A percentile compares a stretch with the other conserved stretches of the same genome.
phyloP scores from a whole-genome alignment of 805 yeast genomes.

The Saturnispora serradocipensis region DNA sequence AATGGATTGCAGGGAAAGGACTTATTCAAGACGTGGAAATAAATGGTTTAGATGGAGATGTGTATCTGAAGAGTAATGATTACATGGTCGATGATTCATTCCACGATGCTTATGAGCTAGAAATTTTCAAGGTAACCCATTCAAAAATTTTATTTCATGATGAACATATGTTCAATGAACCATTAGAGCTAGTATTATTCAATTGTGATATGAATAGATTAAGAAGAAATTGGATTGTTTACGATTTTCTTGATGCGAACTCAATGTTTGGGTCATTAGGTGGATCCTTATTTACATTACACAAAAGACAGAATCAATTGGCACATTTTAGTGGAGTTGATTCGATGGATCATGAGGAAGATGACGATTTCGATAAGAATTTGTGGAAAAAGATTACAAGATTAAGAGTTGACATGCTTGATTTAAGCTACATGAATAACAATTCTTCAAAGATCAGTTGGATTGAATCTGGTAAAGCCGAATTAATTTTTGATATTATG shows the following conservation, averaged over 20 bases:
- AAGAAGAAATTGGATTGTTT: constrained; percentile 46
- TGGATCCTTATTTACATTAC: constrained; percentile 67
- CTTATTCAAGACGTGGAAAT: constrained; percentile 40
- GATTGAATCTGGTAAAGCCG: constrained; percentile 64
- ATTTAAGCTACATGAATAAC: constrained; percentile 23
- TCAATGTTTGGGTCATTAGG: constrained; percentile 68
- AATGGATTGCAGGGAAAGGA: constrained; percentile 50
- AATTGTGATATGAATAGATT: constrained; percentile 57
- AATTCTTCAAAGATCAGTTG: constrained; percentile 49
- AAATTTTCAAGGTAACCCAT: constrained; percentile 40
- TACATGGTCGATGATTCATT: constrained; percentile 17
- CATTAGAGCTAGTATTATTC: constrained; percentile 47
- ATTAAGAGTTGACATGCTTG: constrained; percentile 32
- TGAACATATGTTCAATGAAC: constrained; percentile 18
- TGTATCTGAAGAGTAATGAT: constrained; percentile 14
- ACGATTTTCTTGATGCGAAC: constrained; percentile 62
- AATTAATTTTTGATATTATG: constrained; percentile 62
- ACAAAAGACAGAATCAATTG: constrained; percentile 56
- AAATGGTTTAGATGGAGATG: constrained; percentile 37
- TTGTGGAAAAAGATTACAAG: constrained; percentile 46
- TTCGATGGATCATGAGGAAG: constrained; percentile 7
- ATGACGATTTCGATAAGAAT: constrained; percentile 9
- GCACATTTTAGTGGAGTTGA: constrained; percentile 34
- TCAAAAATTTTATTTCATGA: constrained; percentile 32
- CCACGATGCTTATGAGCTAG: constrained; percentile 30